phyloP scores from a whole-genome alignment of 768 basidiomycete genomes.

The Erythrobasidium yunnanense region DNA sequence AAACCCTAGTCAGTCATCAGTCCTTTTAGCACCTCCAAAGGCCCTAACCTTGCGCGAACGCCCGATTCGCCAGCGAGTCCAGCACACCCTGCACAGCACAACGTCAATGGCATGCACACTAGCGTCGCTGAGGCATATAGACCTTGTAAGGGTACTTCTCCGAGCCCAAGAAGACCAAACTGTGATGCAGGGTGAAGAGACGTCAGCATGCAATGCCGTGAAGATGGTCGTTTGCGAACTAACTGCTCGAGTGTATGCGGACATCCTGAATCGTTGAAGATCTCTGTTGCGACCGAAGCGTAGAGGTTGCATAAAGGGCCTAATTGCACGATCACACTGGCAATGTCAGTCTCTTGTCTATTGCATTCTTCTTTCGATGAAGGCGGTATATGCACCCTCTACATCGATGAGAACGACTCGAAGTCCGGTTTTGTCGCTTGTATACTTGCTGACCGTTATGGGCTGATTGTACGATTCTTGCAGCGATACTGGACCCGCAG shows the following conservation, averaged over 20 bases:
- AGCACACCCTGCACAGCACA: conserved; percentile 54
- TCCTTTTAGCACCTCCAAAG: conserved; percentile 14
- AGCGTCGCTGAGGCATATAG: background rate
- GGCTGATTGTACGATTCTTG: conserved; percentile 21
- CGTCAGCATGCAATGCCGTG: conserved; percentile 23
- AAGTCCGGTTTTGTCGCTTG: conserved; percentile 25
- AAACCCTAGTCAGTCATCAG: conserved; percentile 11
- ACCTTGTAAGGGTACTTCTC: conserved; percentile 84
- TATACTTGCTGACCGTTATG: conserved; percentile 19
- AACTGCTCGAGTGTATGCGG: conserved; percentile 95
- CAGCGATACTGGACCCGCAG: conserved; percentile 4
- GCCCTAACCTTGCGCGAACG: conserved; percentile 70
- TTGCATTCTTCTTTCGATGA: background rate
- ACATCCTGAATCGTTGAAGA: conserved; percentile 53
- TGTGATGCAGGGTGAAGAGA: background rate
- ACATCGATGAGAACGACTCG: conserved; percentile 25
- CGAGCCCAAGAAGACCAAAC: conserved; percentile 73
- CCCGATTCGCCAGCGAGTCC: conserved; percentile 86
- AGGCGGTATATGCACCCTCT: background rate
- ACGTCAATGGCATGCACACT: background rate
- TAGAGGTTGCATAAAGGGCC: conserved; percentile 26
- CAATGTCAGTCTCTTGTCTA: background rate
- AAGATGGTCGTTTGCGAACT: conserved; percentile 40
- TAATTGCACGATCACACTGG: background rate
- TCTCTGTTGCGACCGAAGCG: conserved; percentile 28